These are phyloP conservation scores for Gremmenia infestans DNA, from an alignment of 2,329 filamentous ascomycete genomes.

Conservation along the genomic window DNA sequence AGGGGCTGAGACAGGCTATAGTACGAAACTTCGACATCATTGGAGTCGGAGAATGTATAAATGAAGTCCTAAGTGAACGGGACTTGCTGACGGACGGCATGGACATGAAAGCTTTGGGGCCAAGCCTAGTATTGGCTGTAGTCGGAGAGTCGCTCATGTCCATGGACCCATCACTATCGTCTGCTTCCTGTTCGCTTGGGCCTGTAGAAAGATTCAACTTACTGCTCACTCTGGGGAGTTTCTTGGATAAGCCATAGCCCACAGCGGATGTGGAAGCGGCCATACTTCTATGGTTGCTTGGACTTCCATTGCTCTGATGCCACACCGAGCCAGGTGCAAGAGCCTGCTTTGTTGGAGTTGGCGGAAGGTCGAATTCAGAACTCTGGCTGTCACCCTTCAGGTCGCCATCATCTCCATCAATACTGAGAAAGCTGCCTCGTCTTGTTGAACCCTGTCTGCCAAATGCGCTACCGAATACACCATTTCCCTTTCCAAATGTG, in stretches of 20 bases:
- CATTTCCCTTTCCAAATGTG: constrained; percentile 49
- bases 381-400: constrained; percentile 55
- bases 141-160: constrained; percentile 31
- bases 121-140: constrained; percentile 30
- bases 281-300: constrained; percentile 25
- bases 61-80: constrained; percentile 31
- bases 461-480: constrained; percentile 56
- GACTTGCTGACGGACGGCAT: constrained; percentile 37
- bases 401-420: constrained; percentile 64
- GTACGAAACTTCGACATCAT: constrained; percentile 25
- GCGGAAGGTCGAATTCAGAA: constrained; percentile 72
- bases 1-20: constrained; percentile 29
- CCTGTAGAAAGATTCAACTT: constrained; percentile 32
- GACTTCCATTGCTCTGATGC: constrained; percentile 25
- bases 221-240: constrained; percentile 31
- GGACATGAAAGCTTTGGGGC: constrained; percentile 31
- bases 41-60: constrained; percentile 25
- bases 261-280: constrained; percentile 23
- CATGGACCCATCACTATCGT: constrained; percentile 28
- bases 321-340: constrained; percentile 29
- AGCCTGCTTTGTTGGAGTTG: constrained; percentile 82
- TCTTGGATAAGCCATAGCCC: constrained; percentile 23
- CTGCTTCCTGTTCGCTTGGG: constrained; percentile 21
- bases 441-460: constrained; percentile 39
- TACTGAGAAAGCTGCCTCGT: constrained; percentile 68